phyloP scores from a whole-genome alignment of 2,329 filamentous ascomycete genomes.

The Botrytis tulipae region DNA sequence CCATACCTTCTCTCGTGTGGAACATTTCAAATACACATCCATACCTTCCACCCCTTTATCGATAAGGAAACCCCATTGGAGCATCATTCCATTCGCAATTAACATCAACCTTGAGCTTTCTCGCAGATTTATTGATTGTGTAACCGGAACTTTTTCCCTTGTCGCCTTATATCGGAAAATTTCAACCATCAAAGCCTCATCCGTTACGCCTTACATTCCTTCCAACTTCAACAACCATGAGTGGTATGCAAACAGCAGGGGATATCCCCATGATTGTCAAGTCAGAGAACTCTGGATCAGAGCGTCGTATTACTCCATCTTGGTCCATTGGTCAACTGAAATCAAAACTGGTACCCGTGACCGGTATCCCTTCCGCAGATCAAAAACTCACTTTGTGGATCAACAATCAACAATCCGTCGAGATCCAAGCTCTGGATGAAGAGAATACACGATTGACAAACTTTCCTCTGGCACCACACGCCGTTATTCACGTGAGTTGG shows the following conservation, averaged over 20 bases:
- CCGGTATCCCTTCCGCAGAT: slow-evolving; percentile 77
- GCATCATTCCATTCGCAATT: neutral
- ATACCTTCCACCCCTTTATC: neutral
- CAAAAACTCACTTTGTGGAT: slow-evolving; percentile 75
- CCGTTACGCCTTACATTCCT: neutral
- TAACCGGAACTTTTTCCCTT: neutral
- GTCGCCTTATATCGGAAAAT: slow-evolving; percentile 15
- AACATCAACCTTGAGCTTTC: neutral
- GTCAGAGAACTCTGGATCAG: slow-evolving; percentile 75
- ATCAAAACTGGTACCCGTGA: slow-evolving; percentile 85
- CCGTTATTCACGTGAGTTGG: slow-evolving; percentile 73
- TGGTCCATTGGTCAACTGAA: slow-evolving; percentile 88
- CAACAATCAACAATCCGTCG: slow-evolving; percentile 56
- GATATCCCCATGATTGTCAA: slow-evolving; percentile 74
- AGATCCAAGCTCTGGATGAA: slow-evolving; percentile 70
- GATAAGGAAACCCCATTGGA: neutral
- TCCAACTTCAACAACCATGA: slow-evolving; percentile 12
- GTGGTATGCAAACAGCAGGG: slow-evolving; percentile 34
- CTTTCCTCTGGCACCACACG: slow-evolving; percentile 70
- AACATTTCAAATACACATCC: neutral
- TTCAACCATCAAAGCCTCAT: slow-evolving; percentile 16
- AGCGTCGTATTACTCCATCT: slow-evolving; percentile 86
- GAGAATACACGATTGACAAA: slow-evolving; percentile 62
- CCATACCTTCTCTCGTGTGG: neutral
- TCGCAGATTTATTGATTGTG: slow-evolving; percentile 9